phyloP scores from a whole-genome alignment of 148 eudicot species.

The Persicaria tinctoria region DNA sequence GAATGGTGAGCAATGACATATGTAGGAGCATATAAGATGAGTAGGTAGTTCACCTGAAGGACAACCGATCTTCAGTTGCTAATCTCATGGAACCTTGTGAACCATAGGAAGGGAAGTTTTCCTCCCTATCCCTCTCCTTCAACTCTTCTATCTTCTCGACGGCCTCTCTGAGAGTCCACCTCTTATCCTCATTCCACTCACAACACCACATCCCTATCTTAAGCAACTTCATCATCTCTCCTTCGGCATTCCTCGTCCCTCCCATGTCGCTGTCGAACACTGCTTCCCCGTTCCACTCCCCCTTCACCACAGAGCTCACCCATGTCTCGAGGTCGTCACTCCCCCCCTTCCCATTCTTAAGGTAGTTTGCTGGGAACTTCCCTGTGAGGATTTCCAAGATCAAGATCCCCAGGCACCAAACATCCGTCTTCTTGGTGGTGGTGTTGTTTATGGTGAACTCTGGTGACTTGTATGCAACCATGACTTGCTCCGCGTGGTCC shows the following conservation, averaged over 20 bases:
- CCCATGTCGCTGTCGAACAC: constrained; percentile 70
- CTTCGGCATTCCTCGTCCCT: constrained; percentile 33
- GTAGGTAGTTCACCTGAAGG: constrained; percentile 10
- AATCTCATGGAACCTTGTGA: constrained; percentile 5
- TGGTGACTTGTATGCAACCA: constrained; percentile 90
- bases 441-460: constrained; percentile 38
- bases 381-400: constrained; percentile 74
- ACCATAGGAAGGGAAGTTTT: constrained; percentile 32
- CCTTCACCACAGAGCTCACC: constrained; percentile 70
- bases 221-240: constrained; percentile 72
- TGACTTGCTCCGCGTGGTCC: constrained; percentile 63
- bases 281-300: constrained; percentile 63
- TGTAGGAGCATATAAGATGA: no score
- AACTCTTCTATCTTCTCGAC: constrained; percentile 61
- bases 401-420: constrained; percentile 82
- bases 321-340: constrained; percentile 58
- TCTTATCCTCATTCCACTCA: constrained; percentile 52
- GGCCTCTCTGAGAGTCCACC: constrained; percentile 61
- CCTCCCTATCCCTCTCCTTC: constrained; percentile 47
- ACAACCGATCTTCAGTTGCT: constrained; percentile 7
- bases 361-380: constrained; percentile 65
- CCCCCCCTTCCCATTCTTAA: constrained; percentile 53
- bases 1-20: no score
- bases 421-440: constrained; percentile 57
- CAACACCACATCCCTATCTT: constrained; percentile 84